phyloP scores from a whole-genome alignment of 129 eudicot species.

The Erigeron canadensis region DNA sequence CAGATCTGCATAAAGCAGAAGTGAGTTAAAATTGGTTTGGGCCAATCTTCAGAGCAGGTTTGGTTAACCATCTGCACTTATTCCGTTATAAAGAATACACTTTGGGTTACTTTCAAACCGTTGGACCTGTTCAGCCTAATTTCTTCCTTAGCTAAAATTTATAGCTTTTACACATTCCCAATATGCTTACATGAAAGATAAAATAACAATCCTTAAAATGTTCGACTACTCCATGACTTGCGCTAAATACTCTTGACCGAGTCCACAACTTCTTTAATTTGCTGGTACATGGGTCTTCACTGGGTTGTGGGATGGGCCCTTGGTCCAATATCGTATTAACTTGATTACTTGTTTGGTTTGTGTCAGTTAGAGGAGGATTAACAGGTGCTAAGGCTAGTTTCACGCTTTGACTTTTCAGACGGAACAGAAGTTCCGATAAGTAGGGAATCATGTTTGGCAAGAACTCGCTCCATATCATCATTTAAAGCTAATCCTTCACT shows the following conservation, averaged over 20 bases:
- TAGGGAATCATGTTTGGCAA: constrained; percentile 79
- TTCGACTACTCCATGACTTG: too few species aligned
- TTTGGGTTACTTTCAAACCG: not conserved
- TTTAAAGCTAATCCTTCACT: constrained; percentile 91
- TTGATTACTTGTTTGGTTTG: not conserved
- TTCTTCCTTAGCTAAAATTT: not conserved
- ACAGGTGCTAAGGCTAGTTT: constrained; percentile 50
- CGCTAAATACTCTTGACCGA: too few species aligned
- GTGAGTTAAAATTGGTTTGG: not conserved
- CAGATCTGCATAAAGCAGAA: constrained; percentile 40
- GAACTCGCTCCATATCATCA: constrained; percentile 78
- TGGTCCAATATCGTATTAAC: too few species aligned
- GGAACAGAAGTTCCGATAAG: constrained; percentile 42
- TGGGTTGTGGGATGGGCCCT: too few species aligned
- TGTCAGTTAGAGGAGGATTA: constrained; percentile 67
- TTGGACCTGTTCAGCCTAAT: not conserved
- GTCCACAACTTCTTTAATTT: too few species aligned
- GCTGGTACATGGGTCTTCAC: too few species aligned
- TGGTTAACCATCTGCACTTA: too few species aligned
- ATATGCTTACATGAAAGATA: too few species aligned
- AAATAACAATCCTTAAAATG: too few species aligned
- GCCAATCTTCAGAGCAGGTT: not conserved
- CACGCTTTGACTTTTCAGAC: constrained; percentile 44
- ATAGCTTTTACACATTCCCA: too few species aligned
- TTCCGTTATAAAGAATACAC: not conserved